A percentile compares a stretch with the other conserved stretches of the same genome.
Evolutionary conservation across 441 rosid genomes (phyloP).

Genomic region (Syzygium malaccense): DNA sequence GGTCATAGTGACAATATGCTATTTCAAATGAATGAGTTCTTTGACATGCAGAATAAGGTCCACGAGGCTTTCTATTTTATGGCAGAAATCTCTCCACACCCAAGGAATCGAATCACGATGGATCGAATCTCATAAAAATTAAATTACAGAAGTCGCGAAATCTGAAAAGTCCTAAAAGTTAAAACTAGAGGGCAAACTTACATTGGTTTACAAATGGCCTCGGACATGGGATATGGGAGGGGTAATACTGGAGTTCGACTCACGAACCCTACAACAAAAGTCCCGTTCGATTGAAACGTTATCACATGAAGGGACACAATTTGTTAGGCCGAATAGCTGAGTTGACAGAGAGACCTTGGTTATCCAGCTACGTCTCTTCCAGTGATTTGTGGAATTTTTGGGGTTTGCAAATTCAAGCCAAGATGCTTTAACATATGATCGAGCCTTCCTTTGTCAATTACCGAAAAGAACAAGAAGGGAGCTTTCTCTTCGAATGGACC

Average conservation of each 20-base stretch:
- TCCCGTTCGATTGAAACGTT: background rate
- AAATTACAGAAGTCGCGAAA: background rate
- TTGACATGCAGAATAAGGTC: background rate
- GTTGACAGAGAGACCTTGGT: background rate
- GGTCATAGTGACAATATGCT: background rate
- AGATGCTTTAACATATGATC: background rate
- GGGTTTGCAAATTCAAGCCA: background rate
- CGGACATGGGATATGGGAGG: background rate
- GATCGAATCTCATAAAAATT: background rate
- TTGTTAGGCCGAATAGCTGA: background rate
- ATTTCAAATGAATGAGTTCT: background rate
- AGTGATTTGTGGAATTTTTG: background rate
- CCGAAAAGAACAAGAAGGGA: background rate
- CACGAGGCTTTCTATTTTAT: background rate
- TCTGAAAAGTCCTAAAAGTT: background rate
- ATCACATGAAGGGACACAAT: background rate
- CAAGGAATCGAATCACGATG: background rate
- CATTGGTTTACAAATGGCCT: background rate
- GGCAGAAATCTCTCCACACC: background rate
- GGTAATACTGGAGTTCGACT: background rate
- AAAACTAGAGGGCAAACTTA: background rate
- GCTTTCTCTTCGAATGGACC: background rate
- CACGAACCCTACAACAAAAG: background rate
- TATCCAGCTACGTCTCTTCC: background rate
- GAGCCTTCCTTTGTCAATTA: background rate